Percentiles rank a stretch among this genome's conserved stretches.
Conservation (phyloP, 2,329 filamentous ascomycete species). For the Colletotrichum abscissum region DNA sequence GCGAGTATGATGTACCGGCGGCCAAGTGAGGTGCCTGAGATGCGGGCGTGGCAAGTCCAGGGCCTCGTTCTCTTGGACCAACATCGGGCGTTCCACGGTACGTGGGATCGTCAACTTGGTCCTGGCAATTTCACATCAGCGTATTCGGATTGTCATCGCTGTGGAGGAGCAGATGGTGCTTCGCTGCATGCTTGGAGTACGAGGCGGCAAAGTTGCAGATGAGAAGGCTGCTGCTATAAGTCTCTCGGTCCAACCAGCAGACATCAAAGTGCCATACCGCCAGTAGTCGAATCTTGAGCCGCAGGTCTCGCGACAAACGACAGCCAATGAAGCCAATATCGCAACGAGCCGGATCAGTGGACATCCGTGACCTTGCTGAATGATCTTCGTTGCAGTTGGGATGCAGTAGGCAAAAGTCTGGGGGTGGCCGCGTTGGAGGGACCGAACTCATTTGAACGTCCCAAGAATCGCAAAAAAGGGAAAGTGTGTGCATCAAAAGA, state of each 20-base stretch:
- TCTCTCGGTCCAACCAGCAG: neutral
- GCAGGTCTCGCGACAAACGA: neutral
- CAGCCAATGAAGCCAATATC: conserved; percentile 13
- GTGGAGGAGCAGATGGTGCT: neutral
- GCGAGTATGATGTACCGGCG: neutral
- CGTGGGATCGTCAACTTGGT: neutral
- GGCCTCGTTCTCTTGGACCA: neutral
- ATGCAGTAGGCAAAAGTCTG: neutral
- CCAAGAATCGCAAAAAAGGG: neutral
- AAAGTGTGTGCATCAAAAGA: neutral
- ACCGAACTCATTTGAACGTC: neutral
- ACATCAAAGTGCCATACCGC: neutral
- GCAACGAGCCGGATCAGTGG: conserved; percentile 10
- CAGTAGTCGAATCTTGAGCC: neutral
- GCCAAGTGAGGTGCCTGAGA: neutral
- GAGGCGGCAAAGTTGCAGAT: neutral
- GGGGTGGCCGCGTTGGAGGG: neutral
- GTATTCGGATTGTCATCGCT: neutral
- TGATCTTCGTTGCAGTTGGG: conserved; percentile 2
- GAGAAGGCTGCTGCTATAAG: neutral
- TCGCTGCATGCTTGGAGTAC: neutral
- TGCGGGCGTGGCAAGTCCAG: neutral
- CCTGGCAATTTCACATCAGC: neutral
- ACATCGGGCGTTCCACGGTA: neutral
- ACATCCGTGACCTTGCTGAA: neutral